Base-by-base conservation (phyloP, 2,329 filamentous ascomycete genomes). In the Dothistroma septosporum region DNA sequence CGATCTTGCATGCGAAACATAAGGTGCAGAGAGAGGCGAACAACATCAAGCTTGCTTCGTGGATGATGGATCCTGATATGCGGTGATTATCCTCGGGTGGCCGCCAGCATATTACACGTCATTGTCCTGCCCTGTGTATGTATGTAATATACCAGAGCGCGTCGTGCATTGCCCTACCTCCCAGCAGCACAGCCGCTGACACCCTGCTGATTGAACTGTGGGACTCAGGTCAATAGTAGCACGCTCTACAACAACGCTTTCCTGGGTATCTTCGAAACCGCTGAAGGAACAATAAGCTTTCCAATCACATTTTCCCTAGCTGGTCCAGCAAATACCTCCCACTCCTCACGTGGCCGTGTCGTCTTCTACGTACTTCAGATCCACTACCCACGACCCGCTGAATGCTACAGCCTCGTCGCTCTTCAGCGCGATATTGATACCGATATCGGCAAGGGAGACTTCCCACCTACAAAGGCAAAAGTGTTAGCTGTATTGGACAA, bases 361-460 rank as follows among this genome's bases (percentile, higher is more conserved):
- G 24, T 57, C 64, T 37, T 66, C 68, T 50, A 67, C 53, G 46
- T 64, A 71, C 52, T 62, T 65, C 50, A 73, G 32, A 24, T 68
- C 86, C 14, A 95, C 81, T 64, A 94, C 87, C 93, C 93, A 97
- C 66, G 87, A 85, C 61, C 87, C 86, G 24, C 91, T 91, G 79
- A 97, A 97, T 69, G 92, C 91, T 59, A 97, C 88, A 0, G 92
- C 92, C 66, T 90, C 87, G 21, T 92, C 85, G 55, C 91, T 85
- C 71, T 88, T 88, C 89, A 92, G 95, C 3, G 92, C 90, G 4
- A 89, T 85, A 60, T 90, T 87, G 14, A 97, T 84, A 0, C 94
- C 93, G 66, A 97, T 88, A 73, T 99, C 94, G 1, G 88, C 91
- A 12, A 97, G 85, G 72, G 86, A 90, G 1, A 97, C 78, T 57